phyloP scores from a whole-genome alignment of 2,329 filamentous ascomycete genomes.

The Nothophoma quercina region DNA sequence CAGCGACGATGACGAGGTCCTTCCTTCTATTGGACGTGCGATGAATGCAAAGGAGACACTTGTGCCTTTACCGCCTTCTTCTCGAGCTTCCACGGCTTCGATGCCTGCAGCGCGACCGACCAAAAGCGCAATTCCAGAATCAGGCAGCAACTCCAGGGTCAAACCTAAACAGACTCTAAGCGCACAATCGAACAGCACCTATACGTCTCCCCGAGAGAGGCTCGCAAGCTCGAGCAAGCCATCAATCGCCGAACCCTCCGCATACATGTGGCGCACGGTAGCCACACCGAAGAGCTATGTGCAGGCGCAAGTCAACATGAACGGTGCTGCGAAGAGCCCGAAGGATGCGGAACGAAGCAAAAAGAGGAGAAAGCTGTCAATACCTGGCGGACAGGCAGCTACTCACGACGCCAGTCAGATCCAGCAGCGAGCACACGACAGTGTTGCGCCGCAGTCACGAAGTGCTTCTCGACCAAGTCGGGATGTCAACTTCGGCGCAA shows the following conservation, averaged over 20 bases:
- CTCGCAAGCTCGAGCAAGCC: background rate
- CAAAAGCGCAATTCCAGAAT: slow-evolving; percentile 3
- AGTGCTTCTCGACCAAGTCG: background rate
- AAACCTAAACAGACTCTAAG: background rate
- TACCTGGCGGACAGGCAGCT: background rate
- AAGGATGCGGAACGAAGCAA: slow-evolving; percentile 5
- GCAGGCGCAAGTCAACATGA: background rate
- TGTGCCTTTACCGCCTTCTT: background rate
- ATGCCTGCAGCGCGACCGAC: background rate
- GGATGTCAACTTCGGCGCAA: background rate
- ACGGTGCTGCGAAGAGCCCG: background rate
- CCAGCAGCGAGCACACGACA: background rate
- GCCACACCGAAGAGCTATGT: slow-evolving; percentile 3
- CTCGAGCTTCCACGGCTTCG: background rate
- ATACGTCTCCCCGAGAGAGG: no score
- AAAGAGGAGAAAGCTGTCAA: slow-evolving; percentile 37
- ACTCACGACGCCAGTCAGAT: background rate
- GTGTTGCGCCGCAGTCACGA: background rate
- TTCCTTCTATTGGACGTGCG: no score
- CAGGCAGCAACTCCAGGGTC: background rate
- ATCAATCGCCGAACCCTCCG: background rate
- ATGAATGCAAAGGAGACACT: background rate
- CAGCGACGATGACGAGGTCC: background rate
- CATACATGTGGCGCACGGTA: background rate
- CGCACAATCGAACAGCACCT: background rate